Evolutionary conservation across 495 filamentous ascomycete species (phyloP).

Genomic region (Amorphotheca resinae): DNA sequence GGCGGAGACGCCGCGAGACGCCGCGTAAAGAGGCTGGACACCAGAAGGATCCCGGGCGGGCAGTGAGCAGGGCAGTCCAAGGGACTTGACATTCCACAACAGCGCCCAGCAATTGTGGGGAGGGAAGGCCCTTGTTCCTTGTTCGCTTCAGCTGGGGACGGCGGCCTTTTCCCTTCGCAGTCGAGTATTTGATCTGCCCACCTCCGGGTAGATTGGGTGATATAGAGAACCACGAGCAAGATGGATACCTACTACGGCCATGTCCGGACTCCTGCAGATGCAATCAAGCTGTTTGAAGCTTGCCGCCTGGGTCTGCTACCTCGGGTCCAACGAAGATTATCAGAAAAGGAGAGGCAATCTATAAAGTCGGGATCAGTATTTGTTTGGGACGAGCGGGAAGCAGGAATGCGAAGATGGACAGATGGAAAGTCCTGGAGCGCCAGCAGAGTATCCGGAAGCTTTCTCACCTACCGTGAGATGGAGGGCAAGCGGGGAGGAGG

Average conservation of each 20-base stretch:
- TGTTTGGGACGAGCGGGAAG: constrained; percentile 97
- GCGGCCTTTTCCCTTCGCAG: neutral
- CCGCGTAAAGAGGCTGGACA: neutral
- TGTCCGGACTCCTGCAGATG: constrained; percentile 84
- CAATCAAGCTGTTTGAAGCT: constrained; percentile 94
- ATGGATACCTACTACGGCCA: constrained; percentile 97
- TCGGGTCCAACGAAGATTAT: constrained; percentile 82
- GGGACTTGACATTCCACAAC: too few species aligned
- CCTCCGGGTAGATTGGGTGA: neutral
- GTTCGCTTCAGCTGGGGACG: neutral
- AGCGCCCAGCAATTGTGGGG: neutral
- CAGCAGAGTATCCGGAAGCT: constrained; percentile 92
- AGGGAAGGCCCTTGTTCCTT: neutral
- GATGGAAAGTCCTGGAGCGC: constrained; percentile 99
- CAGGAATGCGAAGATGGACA: constrained; percentile 96
- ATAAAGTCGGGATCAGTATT: constrained; percentile 95
- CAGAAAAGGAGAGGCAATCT: constrained; percentile 90
- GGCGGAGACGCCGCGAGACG: constrained; percentile 6
- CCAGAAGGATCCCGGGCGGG: neutral
- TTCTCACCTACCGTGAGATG: constrained; percentile 96
- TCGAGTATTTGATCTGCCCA: neutral
- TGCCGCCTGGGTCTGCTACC: constrained; percentile 83
- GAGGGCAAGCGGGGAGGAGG: constrained; percentile 81
- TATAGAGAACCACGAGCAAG: too few species aligned
- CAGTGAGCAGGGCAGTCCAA: neutral